Conservation (phyloP, 345 rosid species). For the Pugionium cornutum region DNA sequence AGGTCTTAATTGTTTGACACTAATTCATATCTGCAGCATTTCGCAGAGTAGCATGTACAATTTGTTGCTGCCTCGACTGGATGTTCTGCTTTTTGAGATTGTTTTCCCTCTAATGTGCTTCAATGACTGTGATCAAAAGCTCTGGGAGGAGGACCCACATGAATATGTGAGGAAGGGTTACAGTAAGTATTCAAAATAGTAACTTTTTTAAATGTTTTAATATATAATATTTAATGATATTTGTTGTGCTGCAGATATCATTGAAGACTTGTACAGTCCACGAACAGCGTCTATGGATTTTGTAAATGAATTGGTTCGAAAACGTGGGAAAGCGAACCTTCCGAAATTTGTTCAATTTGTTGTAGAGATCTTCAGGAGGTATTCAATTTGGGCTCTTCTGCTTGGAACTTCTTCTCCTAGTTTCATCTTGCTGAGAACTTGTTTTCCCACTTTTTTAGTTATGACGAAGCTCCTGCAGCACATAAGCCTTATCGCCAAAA, state of each 20-base stretch:
- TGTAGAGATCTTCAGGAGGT: conserved; percentile 82
- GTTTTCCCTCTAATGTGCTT: conserved; percentile 99
- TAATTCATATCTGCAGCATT: conserved; percentile 55
- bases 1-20: too few relatives aligned
- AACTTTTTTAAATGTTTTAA: conserved; percentile 8
- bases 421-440: conserved; percentile 22
- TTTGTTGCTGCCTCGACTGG: conserved; percentile 81
- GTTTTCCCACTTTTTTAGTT: conserved; percentile 48
- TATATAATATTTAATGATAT: conserved; percentile 23
- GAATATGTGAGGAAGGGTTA: conserved; percentile 99
- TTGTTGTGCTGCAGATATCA: conserved; percentile 68
- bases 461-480: conserved; percentile 72
- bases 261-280: conserved; percentile 99
- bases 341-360: conserved; percentile 84
- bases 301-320: conserved; percentile 92
- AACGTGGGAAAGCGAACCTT: conserved; percentile 92
- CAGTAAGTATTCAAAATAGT: conserved; percentile 56
- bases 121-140: conserved; percentile 93
- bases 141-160: conserved; percentile 99
- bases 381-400: conserved; percentile 36
- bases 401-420: conserved; percentile 9
- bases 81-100: conserved; percentile 92
- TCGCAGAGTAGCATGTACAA: conserved; percentile 78
- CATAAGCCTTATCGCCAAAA: conserved; percentile 84
- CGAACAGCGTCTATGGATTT: conserved; percentile 98